These are phyloP conservation scores for Helianthus tuberosus DNA, from an alignment of 129 eudicot species.

Conservation along the genomic window DNA sequence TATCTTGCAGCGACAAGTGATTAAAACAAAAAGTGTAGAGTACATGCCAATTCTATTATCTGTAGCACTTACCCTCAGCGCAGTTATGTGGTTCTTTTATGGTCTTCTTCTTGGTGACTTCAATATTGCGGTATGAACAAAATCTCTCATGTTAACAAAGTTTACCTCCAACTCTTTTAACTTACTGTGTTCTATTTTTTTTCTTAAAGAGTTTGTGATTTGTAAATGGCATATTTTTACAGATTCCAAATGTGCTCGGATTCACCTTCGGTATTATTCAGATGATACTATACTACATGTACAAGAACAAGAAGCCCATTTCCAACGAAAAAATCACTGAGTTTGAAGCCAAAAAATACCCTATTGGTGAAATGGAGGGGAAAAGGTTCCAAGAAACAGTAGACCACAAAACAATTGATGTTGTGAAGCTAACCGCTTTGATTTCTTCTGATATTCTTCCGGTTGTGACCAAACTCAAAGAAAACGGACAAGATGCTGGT, in stretches of 20 bases:
- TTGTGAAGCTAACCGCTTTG: conserved; percentile 42
- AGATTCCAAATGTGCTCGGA: conserved; percentile 61
- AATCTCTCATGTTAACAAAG: background rate
- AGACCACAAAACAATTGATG: conserved; percentile 42
- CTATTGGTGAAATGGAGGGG: conserved; percentile 19
- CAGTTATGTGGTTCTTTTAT: conserved; percentile 15
- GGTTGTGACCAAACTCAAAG: too few relatives aligned
- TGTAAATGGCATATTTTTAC: background rate
- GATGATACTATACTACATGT: conserved; percentile 27
- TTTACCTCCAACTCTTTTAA: too few relatives aligned
- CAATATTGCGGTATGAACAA: background rate
- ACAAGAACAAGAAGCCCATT: conserved; percentile 42
- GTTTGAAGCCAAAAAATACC: conserved; percentile 26
- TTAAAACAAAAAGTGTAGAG: conserved; percentile 6
- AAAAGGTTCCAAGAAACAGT: conserved; percentile 18
- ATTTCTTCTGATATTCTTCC: too few relatives aligned
- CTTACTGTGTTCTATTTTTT: too few relatives aligned
- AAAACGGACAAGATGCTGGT: too few relatives aligned
- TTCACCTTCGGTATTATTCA: conserved; percentile 17
- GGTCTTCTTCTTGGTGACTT: conserved; percentile 1
- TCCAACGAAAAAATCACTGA: conserved; percentile 7
- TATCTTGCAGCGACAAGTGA: conserved; percentile 10
- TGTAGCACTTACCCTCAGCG: background rate
- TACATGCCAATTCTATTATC: conserved; percentile 9
- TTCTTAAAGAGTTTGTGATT: background rate